phyloP scores from a whole-genome alignment of 306 rosid species.

The Oemleria cerasiformis region DNA sequence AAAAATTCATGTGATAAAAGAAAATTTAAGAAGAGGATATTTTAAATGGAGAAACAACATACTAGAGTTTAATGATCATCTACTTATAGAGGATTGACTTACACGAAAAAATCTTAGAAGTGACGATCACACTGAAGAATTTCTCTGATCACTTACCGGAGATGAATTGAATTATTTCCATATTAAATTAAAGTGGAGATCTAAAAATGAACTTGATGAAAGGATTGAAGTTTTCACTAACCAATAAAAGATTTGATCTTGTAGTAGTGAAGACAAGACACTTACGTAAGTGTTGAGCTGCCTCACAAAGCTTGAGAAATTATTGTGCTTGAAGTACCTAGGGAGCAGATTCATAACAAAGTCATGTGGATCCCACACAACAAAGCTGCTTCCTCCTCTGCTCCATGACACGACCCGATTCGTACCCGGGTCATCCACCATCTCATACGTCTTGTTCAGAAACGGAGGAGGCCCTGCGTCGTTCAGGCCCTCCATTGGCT shows the following conservation, averaged over 20 bases:
- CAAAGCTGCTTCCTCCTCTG: constrained; percentile 66
- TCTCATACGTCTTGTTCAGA: constrained; percentile 77
- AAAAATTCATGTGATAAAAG: not conserved
- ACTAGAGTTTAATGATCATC: no score
- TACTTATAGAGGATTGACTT: no score
- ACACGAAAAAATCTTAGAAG: no score
- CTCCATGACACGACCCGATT: constrained; percentile 74
- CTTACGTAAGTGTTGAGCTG: constrained; percentile 93
- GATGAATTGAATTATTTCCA: not conserved
- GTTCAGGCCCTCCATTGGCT: constrained; percentile 83
- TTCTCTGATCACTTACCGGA: no score
- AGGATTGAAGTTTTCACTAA: constrained; percentile 1
- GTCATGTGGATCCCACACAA: constrained; percentile 75
- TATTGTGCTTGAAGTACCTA: constrained; percentile 76
- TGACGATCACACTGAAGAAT: no score
- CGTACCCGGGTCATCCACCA: constrained; percentile 64
- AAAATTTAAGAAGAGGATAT: not conserved
- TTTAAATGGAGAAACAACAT: no score
- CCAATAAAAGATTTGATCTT: constrained; percentile 13
- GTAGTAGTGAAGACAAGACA: constrained; percentile 12
- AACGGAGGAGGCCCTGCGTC: constrained; percentile 91
- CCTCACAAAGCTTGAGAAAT: constrained; percentile 90
- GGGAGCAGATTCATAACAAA: constrained; percentile 65
- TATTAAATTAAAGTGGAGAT: not conserved
- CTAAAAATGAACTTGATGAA: not conserved